Conservation (phyloP, 2,329 filamentous ascomycete genomes). For the Didymella pomorum region DNA sequence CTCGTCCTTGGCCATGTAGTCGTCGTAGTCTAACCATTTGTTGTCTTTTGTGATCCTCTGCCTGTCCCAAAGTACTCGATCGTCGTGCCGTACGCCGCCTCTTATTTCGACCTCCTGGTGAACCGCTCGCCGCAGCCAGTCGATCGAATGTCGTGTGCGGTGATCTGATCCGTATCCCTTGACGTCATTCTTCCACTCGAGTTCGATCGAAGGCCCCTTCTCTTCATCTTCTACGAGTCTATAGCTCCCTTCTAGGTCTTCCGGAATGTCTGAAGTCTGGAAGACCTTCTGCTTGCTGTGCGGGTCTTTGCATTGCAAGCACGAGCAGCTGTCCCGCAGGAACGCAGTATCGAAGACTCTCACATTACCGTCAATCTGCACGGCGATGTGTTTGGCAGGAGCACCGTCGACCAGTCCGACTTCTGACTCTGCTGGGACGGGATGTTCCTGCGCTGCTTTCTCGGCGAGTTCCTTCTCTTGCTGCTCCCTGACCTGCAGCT, state of each 20-base stretch:
- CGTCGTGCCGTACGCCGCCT: constrained; percentile 47
- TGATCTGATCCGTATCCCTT: constrained; percentile 54
- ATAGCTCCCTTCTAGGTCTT: constrained; percentile 47
- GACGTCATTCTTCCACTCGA: constrained; percentile 70
- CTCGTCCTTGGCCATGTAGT: constrained; percentile 70
- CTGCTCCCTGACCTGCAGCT: constrained; percentile 28
- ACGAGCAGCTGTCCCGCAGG: constrained; percentile 67
- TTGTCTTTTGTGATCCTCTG: constrained; percentile 58
- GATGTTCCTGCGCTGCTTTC: constrained; percentile 19
- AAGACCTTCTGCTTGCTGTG: constrained; percentile 71
- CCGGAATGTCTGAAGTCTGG: constrained; percentile 69
- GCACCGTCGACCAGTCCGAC: constrained; percentile 35
- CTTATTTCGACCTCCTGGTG: constrained; percentile 43
- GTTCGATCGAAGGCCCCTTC: constrained; percentile 57
- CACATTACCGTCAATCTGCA: constrained; percentile 44
- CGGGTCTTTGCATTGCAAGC: constrained; percentile 64
- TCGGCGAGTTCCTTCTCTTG: constrained; percentile 28
- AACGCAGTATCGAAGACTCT: constrained; percentile 47
- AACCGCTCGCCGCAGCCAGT: constrained; percentile 43
- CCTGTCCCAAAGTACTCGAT: constrained; percentile 57
- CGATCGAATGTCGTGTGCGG: constrained; percentile 50
- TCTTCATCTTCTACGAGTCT: constrained; percentile 46
- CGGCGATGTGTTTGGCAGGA: constrained; percentile 39
- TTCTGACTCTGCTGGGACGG: constrained; percentile 15
- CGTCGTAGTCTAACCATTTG: constrained; percentile 70